phyloP scores from a whole-genome alignment of 805 yeast genomes.

The Wickerhamomyces kurtzmanii region DNA sequence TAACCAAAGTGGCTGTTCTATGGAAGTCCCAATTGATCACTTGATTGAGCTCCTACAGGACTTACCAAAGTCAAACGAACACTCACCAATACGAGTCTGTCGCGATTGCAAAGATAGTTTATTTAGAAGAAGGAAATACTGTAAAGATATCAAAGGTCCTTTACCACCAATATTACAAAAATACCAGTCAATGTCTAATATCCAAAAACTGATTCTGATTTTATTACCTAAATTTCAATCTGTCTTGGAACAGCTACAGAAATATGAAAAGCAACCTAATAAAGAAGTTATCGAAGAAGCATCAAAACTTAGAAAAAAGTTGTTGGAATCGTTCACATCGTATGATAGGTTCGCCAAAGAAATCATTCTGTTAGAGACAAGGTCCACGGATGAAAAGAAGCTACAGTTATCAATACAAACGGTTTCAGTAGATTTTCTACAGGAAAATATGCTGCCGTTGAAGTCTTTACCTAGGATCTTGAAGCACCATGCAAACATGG shows the following conservation, averaged over 20 bases:
- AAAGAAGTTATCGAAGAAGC: constrained; percentile 24
- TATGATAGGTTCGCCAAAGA: constrained; percentile 41
- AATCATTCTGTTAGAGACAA: constrained; percentile 22
- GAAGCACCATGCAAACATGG: constrained; percentile 13
- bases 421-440: constrained; percentile 51
- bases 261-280: constrained; percentile 17
- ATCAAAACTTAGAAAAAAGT: constrained; percentile 28
- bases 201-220: constrained; percentile 25
- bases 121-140: constrained; percentile 43
- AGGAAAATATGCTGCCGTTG: constrained; percentile 53
- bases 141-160: constrained; percentile 24
- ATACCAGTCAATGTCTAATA: constrained; percentile 29
- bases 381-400: constrained; percentile 31
- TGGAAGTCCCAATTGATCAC: constrained; percentile 44
- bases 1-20: constrained; percentile 53
- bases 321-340: constrained; percentile 38
- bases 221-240: constrained; percentile 34
- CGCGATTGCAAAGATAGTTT: constrained; percentile 54
- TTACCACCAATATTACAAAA: constrained; percentile 27
- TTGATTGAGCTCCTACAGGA: constrained; percentile 10
- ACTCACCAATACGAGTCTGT: constrained; percentile 49
- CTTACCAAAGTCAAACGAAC: constrained; percentile 12
- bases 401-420: constrained; percentile 46
- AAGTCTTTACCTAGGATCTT: constrained; percentile 46
- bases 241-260: constrained; percentile 22